Evolutionary conservation across 257 asterid species (phyloP), one percentile per base, ranked within the genome.

Genomic region (Solanum ossicruentum): DNA sequence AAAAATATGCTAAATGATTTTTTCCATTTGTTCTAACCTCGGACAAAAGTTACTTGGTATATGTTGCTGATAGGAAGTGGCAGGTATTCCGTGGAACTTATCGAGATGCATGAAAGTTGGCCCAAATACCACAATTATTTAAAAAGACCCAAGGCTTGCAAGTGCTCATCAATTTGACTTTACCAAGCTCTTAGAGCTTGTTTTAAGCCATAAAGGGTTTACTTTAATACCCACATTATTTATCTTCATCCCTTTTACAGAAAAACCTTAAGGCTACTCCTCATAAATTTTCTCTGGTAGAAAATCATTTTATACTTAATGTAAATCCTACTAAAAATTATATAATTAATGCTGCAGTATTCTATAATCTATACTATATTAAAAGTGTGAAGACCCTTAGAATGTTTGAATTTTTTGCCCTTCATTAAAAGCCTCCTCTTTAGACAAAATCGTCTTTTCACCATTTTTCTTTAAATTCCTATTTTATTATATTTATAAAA

Each of bases 141-240:
- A 7, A 56, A 17, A 17, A 56, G 17, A 56, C 21, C 61, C 61
- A 56, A 56, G 61, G 21, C 61, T 17, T 56, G 61, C 61, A 85
- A 66, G 10, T 52, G 57, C 8, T 23, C 10, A 65, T 85, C 73
- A 80, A 81, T 52, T 52, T 49, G 10, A 2, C 51, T 56, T 28
- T 85, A 54, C 83, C 70, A 81, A 47, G 86, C 83, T n/a, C 55
- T 26, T 41, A 39, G 80, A 36, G 85, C 83, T 39, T 86, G 47
- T n/a, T 67, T 71, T 17, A 85, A 17, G 13, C 57, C 45, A 43
- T 82, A 45, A 15, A 43, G 12, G 6, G 83, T 67, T n/a, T 85
- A 56, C 23, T 81, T 56, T 17, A 85, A 12, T 21, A 23, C 36
- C 3, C 36, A 5, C 7, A 85, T 81, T 43, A 2, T 67, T 28